Percentiles rank a stretch among this genome's conserved stretches.
phyloP scores from a whole-genome alignment of 1,284 basidiomycete genomes.

The Kwoniella shivajii region DNA sequence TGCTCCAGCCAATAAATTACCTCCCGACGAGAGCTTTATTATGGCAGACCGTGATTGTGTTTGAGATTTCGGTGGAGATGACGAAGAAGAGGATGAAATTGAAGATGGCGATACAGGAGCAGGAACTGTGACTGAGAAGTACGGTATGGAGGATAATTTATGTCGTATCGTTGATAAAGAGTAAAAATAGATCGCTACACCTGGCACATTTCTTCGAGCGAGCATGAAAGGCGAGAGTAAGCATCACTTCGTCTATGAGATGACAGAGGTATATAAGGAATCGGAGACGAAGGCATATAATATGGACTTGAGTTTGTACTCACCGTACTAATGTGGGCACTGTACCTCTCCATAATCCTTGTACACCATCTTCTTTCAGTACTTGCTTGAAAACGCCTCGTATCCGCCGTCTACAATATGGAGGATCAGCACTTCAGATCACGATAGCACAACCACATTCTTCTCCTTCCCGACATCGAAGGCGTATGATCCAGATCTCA shows the following conservation, averaged over 20 bases:
- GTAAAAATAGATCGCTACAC: slow-evolving; percentile 90
- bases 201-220: slow-evolving; percentile 76
- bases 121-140: slow-evolving; percentile 27
- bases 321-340: slow-evolving; percentile 74
- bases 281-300: no score
- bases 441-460: neutral
- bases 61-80: slow-evolving; percentile 5
- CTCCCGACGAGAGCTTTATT: slow-evolving; percentile 73
- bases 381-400: slow-evolving; percentile 42
- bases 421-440: neutral
- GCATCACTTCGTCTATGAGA: no score
- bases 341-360: slow-evolving; percentile 74
- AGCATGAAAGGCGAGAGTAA: neutral
- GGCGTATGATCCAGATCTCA: no score
- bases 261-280: no score
- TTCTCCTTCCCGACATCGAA: no score
- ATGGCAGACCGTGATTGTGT: slow-evolving; percentile 56
- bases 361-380: slow-evolving; percentile 52
- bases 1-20: slow-evolving; percentile 89
- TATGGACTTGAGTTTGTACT: slow-evolving; percentile 15
- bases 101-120: slow-evolving; percentile 14
- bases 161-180: slow-evolving; percentile 76
- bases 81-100: slow-evolving; percentile 1
- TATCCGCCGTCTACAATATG: slow-evolving; percentile 26
- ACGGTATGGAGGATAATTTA: slow-evolving; percentile 55